Evolutionary conservation across 1,139 yeast genomes (phyloP), one percentile per base, ranked within the genome.

Genomic region (Yamadazyma atmosphaerica): DNA sequence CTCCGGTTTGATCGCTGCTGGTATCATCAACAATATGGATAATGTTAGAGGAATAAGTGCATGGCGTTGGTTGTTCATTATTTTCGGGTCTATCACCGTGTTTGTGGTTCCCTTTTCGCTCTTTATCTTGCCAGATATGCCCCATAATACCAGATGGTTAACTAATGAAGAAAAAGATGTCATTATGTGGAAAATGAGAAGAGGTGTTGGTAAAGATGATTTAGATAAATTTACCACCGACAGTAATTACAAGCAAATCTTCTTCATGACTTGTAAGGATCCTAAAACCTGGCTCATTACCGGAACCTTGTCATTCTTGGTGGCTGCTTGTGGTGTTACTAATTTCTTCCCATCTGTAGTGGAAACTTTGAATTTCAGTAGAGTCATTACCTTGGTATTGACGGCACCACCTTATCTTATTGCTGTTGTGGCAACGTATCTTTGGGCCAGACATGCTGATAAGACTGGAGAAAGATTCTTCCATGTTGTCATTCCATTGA

Each of bases 21-120:
- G 71, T 33, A 69, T 69, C 38, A 58, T 69, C 33, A 55, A 69
- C 38, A 65, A 61, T 31, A 60, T 71, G 63, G 72, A 68, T 35
- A 65, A 65, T 12, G 54, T 46, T 5, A 55, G 53, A 30, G 72
- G 72, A n/a, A 51, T 74, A 31, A 55, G 64, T 25, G 69, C 84
- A 3, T 84, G 92, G 92, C 74, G 82, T 59, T 83, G 86, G 83
- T 72, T 85, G 41, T 85, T 80, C 58, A 74, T 83, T 46, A 77
- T 85, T 46, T 90, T 84, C 58, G 92, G 94, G 44, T 68, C 81
- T 7, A 70, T 83, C 51, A 86, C 95, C 16, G 77, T 78, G 16
- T 78, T 78, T 25, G 60, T 74, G 37, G 77, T 74, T 2, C 60
- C 83, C 25, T 46, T 83, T 32, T 71, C 86, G 36, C 85, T 67